Evolutionary conservation across 177 flowering plant genomes (phyloP), one percentile per base, ranked within the genome.

Genomic region (Vitis hybrid): DNA sequence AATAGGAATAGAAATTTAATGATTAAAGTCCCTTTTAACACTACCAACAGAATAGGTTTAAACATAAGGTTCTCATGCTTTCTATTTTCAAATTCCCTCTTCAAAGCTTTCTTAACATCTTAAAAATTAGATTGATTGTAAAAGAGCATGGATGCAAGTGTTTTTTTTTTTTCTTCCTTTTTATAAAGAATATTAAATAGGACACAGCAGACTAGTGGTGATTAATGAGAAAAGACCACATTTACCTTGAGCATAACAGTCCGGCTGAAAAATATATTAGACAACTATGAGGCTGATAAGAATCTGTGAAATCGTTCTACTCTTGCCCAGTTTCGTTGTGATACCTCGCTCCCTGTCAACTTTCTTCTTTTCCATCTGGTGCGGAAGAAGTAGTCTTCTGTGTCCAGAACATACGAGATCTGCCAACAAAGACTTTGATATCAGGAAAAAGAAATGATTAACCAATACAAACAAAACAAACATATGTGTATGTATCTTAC

Each of bases 401-500:
- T 83, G 71, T 81, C 86, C 62, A 85, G 66, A 55, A 85, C 86
- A 67, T 85, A 85, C 11, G 84, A 83, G 21, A 83, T 78, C 88
- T 85, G 78, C 69, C 52, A 50, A 21, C 71, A 1, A 16, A 65
- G 18, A 73, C n/a, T 31, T 58, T 11, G 51, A 71, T 45, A 5
- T 48, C 16, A 18, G 29, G 45, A 70, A 3, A 31, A 60, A 62
- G 18, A 49, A 14, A 31, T 51, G 2, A 2, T 10, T 14, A 52
- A 12, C 21, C n/a, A 50, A n/a, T 10, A 14, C 6, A 18, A 16
- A 22, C 26, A 22, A 22, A 22, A 22, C 26, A 22, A 22, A 22
- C 26, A 22, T 22, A 22, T 22, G 2, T 22, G 26, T 22, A 22
- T 22, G 26, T 22, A 22, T 22, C 26, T 22, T 22, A 22, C 2